These are phyloP conservation scores for Pilaira anomala DNA, from an alignment of 192 early-diverging fungal species.

Conservation along the genomic window DNA sequence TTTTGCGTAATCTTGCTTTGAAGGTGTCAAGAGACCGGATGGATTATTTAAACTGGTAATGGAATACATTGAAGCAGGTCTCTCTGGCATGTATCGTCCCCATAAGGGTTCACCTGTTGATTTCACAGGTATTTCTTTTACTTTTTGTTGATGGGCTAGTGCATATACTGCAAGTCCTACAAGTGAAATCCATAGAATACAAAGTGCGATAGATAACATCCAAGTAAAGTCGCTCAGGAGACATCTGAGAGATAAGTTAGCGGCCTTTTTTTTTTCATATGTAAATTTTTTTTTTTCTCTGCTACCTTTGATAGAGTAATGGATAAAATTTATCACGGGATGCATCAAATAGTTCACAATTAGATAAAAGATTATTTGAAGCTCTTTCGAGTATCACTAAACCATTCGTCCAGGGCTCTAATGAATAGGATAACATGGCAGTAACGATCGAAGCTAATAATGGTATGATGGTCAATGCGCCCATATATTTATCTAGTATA, in stretches of 20 bases:
- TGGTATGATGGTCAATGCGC: not conserved
- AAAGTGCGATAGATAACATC: not conserved
- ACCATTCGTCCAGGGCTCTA: slow-evolving; percentile 18
- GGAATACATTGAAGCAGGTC: not conserved
- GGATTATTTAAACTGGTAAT: not conserved
- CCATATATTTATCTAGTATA: slow-evolving; percentile 6
- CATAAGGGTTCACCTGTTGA: slow-evolving; percentile 6
- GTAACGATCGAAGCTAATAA: slow-evolving; percentile 17
- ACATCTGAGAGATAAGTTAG: slow-evolving; percentile 4
- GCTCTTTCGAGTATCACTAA: slow-evolving; percentile 9
- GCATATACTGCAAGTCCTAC: not conserved
- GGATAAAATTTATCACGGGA: slow-evolving; percentile 10
- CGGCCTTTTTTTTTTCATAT: too few relatives aligned
- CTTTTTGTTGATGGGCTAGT: not conserved
- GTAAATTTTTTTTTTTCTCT: not conserved
- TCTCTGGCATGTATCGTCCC: slow-evolving; percentile 21
- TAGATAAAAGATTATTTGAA: not conserved
- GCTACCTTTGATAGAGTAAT: slow-evolving; percentile 21
- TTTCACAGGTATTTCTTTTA: not conserved
- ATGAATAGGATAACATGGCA: not conserved
- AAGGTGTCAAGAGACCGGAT: not conserved
- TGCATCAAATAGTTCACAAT: slow-evolving; percentile 15
- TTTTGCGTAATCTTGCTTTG: too few relatives aligned
- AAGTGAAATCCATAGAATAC: slow-evolving; percentile 4
- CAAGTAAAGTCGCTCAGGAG: slow-evolving; percentile 12